Evolutionary conservation across 352 stramenopile genomes (phyloP).

Genomic region (Phytopythium oedochilum): DNA sequence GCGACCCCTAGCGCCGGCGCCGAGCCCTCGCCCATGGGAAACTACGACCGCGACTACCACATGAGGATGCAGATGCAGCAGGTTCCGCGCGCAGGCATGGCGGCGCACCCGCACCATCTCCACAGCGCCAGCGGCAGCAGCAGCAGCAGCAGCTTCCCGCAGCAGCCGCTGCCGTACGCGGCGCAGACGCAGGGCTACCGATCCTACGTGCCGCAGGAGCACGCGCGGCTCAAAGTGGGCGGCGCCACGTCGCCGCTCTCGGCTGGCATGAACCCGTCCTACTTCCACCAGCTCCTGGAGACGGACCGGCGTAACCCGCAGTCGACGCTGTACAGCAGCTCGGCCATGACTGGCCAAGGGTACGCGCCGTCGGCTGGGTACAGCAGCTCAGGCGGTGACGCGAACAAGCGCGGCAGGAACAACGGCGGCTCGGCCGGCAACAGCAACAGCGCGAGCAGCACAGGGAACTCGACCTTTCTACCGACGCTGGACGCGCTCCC

Average conservation of each 20-base stretch:
- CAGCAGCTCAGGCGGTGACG: background rate
- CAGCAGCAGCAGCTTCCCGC: constrained; percentile 10
- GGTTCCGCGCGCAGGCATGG: background rate
- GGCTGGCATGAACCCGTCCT: constrained; percentile 5
- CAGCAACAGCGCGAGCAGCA: background rate
- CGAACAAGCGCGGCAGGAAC: background rate
- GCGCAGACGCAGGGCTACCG: constrained; percentile 1
- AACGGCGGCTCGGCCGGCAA: background rate
- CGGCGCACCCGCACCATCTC: constrained; percentile 5
- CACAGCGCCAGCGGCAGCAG: constrained; percentile 8
- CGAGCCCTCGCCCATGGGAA: constrained; percentile 32
- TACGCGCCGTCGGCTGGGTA: constrained; percentile 1
- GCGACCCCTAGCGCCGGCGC: background rate
- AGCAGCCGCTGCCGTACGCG: constrained; percentile 12
- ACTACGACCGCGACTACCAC: constrained; percentile 49
- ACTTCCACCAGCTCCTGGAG: constrained; percentile 32
- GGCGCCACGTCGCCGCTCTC: constrained; percentile 4
- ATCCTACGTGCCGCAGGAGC: constrained; percentile 2
- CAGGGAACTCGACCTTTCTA: constrained; percentile 8
- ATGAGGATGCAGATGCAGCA: constrained; percentile 46
- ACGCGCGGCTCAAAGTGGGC: constrained; percentile 1
- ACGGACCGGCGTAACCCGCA: constrained; percentile 1
- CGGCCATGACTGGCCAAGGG: background rate
- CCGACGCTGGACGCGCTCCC: constrained; percentile 10
- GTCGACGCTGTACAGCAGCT: constrained; percentile 1